These are phyloP conservation scores for Metarhizium brunneum DNA, from an alignment of 2,329 filamentous ascomycete species.

Conservation along the genomic window DNA sequence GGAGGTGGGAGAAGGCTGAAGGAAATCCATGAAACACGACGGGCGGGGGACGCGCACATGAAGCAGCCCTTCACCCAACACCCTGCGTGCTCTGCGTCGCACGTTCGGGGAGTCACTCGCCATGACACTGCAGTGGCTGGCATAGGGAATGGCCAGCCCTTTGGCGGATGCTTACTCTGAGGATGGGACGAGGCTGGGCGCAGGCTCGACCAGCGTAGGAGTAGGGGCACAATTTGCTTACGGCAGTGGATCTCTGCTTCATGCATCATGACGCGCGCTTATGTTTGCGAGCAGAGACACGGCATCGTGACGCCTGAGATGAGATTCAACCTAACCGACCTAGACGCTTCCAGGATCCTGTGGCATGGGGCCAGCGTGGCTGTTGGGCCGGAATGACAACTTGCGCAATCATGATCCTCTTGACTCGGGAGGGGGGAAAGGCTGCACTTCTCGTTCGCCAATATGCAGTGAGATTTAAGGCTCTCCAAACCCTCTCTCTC, in stretches of 20 bases:
- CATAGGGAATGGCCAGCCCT: too few species aligned
- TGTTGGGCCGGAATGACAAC: neutral
- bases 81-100: too few species aligned
- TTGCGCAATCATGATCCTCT: neutral
- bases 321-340: neutral
- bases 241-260: neutral
- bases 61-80: too few species aligned
- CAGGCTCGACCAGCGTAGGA: too few species aligned
- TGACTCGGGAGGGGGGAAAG: neutral
- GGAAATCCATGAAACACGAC: too few species aligned
- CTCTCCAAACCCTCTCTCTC: neutral
- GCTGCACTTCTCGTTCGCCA: neutral
- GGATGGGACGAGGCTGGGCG: too few species aligned
- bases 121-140: too few species aligned
- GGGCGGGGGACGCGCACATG: too few species aligned
- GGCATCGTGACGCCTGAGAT: neutral
- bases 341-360: neutral
- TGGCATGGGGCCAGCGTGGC: neutral
- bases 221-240: neutral
- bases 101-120: too few species aligned
- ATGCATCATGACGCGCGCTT: neutral
- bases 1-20: neutral
- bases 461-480: neutral
- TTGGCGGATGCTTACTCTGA: too few species aligned
- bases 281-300: neutral